Evolutionary conservation across 345 rosid species (phyloP), one percentile per base, ranked within the genome.

Genomic region (Gossypium herbaceum): DNA sequence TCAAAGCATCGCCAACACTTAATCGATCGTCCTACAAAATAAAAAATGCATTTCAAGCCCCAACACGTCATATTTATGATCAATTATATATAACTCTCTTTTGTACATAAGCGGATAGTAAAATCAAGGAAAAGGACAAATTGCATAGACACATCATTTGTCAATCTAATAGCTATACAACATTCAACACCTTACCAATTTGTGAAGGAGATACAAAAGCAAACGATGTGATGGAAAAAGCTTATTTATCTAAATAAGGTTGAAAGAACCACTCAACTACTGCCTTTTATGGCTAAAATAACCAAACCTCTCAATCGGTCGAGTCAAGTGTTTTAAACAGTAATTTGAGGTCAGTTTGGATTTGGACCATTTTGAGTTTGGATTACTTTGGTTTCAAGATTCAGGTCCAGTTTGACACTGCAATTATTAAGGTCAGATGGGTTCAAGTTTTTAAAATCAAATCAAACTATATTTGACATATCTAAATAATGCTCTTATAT

Each of bases 1-100:
- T 86, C 85, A 93, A 74, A 80, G 98, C 98, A 75, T 90, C 88
- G 68, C 88, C 91, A 51, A 91, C 82, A 45, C 76, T 88, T 71
- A 90, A 10, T 55, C 97, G 88, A 72, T 89, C 97, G 72, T 89
- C 93, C 96, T 93, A n/a, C 47, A 50, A 50, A 50, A 48, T 3
- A 19, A 15, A 60, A 43, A 61, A 76, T 12, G 29, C 63, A 63
- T 51, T 13, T 45, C 25, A 63, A 69, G 47, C 70, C 51, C 41
- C 39, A 20, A 24, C 19, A 25, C 51, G 10, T 25, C 19, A 24
- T 20, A 17, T n/a, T 9, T 68, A 58, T 13, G 20, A 63, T 50
- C 66, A 16, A 34, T 22, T 12, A 3, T 17, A 58, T 41, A 16
- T 25, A 50, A 6, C 25, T 6, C 2, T 74, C 39, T 60, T 62